These are phyloP conservation scores for Arthrobotrys megalospora DNA, from an alignment of 2,329 filamentous ascomycete genomes.

Conservation along the genomic window DNA sequence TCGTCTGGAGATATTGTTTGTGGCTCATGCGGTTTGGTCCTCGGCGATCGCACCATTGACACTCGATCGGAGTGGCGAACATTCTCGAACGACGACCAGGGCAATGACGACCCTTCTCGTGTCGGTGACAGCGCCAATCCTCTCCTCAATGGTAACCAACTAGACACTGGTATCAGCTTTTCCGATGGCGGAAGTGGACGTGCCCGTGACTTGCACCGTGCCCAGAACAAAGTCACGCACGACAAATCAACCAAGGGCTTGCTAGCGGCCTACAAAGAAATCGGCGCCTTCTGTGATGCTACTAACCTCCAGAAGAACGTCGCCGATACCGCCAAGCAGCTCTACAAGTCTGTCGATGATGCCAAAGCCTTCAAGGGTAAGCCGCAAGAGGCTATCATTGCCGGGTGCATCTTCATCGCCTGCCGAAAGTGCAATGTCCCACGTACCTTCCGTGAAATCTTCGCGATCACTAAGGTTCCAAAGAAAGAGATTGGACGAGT, in stretches of 20 bases:
- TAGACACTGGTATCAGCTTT: slow-evolving; percentile 89
- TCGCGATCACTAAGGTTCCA: slow-evolving; percentile 89
- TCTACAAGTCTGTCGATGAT: slow-evolving; percentile 95
- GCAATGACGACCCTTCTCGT: slow-evolving; percentile 96
- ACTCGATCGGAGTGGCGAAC: slow-evolving; percentile 98
- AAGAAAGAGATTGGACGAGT: slow-evolving; percentile 98
- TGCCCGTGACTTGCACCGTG: slow-evolving; percentile 82
- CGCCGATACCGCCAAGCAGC: slow-evolving; percentile 90
- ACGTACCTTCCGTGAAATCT: slow-evolving; percentile 94
- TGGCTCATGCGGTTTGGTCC: slow-evolving; percentile 88
- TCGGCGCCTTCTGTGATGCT: slow-evolving; percentile 86
- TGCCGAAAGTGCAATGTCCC: slow-evolving; percentile 90
- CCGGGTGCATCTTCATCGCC: slow-evolving; percentile 96
- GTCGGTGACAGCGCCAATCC: slow-evolving; percentile 94
- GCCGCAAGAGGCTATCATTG: slow-evolving; percentile 91
- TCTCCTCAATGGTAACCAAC: slow-evolving; percentile 88
- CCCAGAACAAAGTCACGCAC: slow-evolving; percentile 83
- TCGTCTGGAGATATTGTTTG: slow-evolving; percentile 94
- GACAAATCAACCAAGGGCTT: slow-evolving; percentile 88
- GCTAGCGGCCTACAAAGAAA: slow-evolving; percentile 87
- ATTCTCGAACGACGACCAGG: slow-evolving; percentile 97
- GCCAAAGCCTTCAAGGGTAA: slow-evolving; percentile 96
- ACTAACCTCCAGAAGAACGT: slow-evolving; percentile 85
- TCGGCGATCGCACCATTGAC: slow-evolving; percentile 92
- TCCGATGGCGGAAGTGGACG: slow-evolving; percentile 79